Base-by-base conservation (phyloP, 2,329 filamentous ascomycete species). In the Cordyceps fumosorosea region DNA sequence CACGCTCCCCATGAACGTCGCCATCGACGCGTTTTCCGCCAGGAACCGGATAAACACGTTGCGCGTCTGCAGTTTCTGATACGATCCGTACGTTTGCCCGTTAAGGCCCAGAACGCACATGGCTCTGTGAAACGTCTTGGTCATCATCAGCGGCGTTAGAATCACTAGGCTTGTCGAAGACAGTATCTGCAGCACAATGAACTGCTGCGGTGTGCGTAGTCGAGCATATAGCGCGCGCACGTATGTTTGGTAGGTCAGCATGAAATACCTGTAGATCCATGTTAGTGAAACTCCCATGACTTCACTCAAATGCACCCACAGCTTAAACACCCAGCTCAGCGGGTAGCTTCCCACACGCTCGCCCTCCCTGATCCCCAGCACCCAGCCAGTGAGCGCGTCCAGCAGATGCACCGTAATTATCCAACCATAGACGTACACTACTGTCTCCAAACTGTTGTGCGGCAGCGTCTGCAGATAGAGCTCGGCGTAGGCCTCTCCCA, bases 401-500 rank as follows among this genome's bases (percentile, higher is more conserved):
- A 89, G 76, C 26, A 88, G 72, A 64, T 88, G 83, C 10, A 89
- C 85, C 1, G 85, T 89, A 34, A 81, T 77, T 11, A 89, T 84
- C 86, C 86, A 89, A 56, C 84, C 86, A 70, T 89, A 89, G 55
- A 89, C 86, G 68, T 89, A 89, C 12, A 87, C 78, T 58, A 89
- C 82, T 0, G 86, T 89, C 70, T 89, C 85, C 65, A 86, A 77
- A 64, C 81, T 88, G 73, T 82, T 81, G 69, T 89, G 86, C 5
- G 86, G 86, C 62, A 89, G 74, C 0, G 86, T 89, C 45, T 84
- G 80, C 44, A 89, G 77, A 66, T 89, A 89, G 14, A 88, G 83
- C 74, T 89, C 86, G 18, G 86, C 86, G 70, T 89, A 89, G 1
- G 84, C 84, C 72, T 89, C 86, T 70, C 86, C 86, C 66, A 89